Evolutionary conservation across 2,329 filamentous ascomycete genomes (phyloP), one percentile per base, ranked within the genome.

Genomic region (Calonectria pseudoturangicola): DNA sequence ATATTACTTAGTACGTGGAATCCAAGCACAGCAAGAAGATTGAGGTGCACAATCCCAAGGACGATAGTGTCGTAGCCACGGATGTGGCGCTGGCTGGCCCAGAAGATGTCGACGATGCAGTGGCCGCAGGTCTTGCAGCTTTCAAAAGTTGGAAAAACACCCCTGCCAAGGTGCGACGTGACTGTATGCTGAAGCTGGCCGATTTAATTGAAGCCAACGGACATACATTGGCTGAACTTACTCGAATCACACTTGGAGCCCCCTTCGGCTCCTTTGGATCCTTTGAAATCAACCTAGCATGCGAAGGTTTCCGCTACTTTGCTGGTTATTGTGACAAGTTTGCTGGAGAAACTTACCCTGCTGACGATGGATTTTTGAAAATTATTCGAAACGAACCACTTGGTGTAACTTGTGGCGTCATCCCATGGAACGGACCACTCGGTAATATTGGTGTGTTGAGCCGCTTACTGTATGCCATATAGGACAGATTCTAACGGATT

Each of bases 41-140:
- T 45, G 82, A 84, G n/a, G 79, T 89, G 5, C 80, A 84, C 81
- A 89, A 87, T 74, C 89, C 89, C 12, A 86, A 84, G 63, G 85
- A 89, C 76, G 86, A 85, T 66, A 85, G 85, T 3, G 77, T 89
- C 12, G 84, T 91, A 2, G 84, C 87, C n/a, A 82, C 88, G 71
- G 85, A 89, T 51, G 85, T 90, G 16, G 80, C 82, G 10, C 75
- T 87, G 5, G 86, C 86, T n/a, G 85, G 84, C 8, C 81, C 85
- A 69, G 79, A 83, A 21, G 85, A 87, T 74, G 86, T 89, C n/a
- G 85, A 89, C 47, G 79, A 79, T 6, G 87, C 87, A 10, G 86
- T 89, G 6, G 83, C 81, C 8, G 85, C 85, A 5, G 87, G 86
- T 4, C 82, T 86, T 62, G 84, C 83, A n/a, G 87, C 87, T 0